phyloP scores from a whole-genome alignment of 2,329 filamentous ascomycete species.

The Cercospora janseana region DNA sequence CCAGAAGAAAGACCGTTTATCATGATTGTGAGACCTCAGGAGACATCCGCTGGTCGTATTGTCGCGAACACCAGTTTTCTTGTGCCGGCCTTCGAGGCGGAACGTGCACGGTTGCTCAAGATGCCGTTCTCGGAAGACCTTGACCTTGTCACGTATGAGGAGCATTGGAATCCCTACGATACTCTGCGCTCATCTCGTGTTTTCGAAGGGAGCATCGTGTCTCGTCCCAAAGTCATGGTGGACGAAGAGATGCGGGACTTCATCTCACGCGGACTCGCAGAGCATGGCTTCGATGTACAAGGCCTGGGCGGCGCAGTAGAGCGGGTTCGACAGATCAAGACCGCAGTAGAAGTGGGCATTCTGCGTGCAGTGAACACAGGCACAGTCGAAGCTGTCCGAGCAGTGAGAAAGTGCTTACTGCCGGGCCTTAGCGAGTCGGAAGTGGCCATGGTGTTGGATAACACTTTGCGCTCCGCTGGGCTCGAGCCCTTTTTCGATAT shows the following conservation, averaged over 20 bases:
- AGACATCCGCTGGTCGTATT: conserved; percentile 39
- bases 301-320: conserved; percentile 57
- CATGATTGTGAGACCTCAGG: conserved; percentile 56
- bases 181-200: conserved; percentile 45
- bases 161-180: conserved; percentile 63
- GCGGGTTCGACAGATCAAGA: conserved; percentile 59
- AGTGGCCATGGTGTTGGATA: conserved; percentile 56
- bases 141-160: conserved; percentile 60
- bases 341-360: conserved; percentile 55
- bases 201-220: conserved; percentile 22
- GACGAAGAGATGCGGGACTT: conserved; percentile 66
- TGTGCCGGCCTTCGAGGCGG: conserved; percentile 60
- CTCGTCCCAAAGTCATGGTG: conserved; percentile 53
- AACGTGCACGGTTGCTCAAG: conserved; percentile 56
- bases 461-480: conserved; percentile 54
- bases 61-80: conserved; percentile 59
- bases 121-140: conserved; percentile 56
- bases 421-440: conserved; percentile 58
- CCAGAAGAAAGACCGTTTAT: conserved; percentile 53
- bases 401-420: conserved; percentile 57
- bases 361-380: conserved; percentile 63
- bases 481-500: conserved; percentile 63
- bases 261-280: conserved; percentile 57
- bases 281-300: conserved; percentile 56
- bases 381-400: conserved; percentile 59